phyloP scores from a whole-genome alignment of 1,284 basidiomycete genomes.

The Exobasidium cylindrosporum region DNA sequence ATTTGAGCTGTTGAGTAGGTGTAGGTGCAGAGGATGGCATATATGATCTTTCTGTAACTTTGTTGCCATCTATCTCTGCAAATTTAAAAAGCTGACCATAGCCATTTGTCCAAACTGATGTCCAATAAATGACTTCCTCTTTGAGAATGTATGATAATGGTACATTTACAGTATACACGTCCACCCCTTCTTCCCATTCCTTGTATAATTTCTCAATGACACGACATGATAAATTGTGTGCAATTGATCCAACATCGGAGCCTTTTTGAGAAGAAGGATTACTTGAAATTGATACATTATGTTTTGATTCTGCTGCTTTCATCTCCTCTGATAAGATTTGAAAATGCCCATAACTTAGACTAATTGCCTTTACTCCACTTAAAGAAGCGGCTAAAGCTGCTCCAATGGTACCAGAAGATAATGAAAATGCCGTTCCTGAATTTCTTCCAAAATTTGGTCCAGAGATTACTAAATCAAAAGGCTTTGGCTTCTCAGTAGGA shows the following conservation, averaged over 20 bases:
- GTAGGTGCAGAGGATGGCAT: slow-evolving; percentile 22
- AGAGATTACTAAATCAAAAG: slow-evolving; percentile 48
- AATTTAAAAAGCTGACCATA: slow-evolving; percentile 28
- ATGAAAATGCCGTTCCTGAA: slow-evolving; percentile 49
- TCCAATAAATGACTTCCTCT: slow-evolving; percentile 42
- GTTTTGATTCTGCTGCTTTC: slow-evolving; percentile 13
- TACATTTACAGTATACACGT: slow-evolving; percentile 50
- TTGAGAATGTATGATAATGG: slow-evolving; percentile 44
- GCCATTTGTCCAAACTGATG: slow-evolving; percentile 42
- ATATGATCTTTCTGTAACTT: slow-evolving; percentile 7
- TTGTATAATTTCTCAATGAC: slow-evolving; percentile 38
- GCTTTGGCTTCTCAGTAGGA: slow-evolving; percentile 6
- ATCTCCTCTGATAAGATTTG: slow-evolving; percentile 24
- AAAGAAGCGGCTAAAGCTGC: slow-evolving; percentile 47
- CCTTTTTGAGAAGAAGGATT: background rate
- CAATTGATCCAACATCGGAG: slow-evolving; percentile 21
- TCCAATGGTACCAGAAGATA: slow-evolving; percentile 51
- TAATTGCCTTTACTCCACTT: slow-evolving; percentile 36
- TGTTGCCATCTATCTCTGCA: background rate
- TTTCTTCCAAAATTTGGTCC: slow-evolving; percentile 54
- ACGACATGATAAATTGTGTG: slow-evolving; percentile 25
- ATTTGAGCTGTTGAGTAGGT: slow-evolving; percentile 33
- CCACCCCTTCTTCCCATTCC: slow-evolving; percentile 37
- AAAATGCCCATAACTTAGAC: slow-evolving; percentile 51
- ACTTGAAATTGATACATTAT: background rate